phyloP scores from a whole-genome alignment of 352 stramenopile species.

The Phytophthora agathidicida region DNA sequence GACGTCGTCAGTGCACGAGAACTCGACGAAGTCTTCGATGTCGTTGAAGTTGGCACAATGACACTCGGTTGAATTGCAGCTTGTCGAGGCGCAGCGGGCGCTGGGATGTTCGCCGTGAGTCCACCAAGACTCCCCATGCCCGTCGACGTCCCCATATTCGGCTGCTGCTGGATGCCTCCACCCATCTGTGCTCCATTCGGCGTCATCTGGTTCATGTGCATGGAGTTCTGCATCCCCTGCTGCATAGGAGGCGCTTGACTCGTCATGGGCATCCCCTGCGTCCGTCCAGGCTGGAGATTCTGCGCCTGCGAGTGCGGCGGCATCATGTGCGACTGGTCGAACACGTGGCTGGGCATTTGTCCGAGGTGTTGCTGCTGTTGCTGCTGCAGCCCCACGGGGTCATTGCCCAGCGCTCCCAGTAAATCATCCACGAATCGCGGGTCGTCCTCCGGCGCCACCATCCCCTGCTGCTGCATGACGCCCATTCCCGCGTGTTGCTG shows the following conservation, averaged over 20 bases:
- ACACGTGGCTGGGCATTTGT: conserved; percentile 61
- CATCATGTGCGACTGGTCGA: conserved; percentile 68
- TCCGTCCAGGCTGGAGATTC: conserved; percentile 22
- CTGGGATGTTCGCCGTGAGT: conserved; percentile 11
- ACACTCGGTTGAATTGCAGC: conserved; percentile 32
- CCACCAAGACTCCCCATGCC: conserved; percentile 19
- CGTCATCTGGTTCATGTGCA: conserved; percentile 44
- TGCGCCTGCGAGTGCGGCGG: conserved; percentile 43
- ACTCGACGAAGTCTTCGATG: conserved; percentile 32
- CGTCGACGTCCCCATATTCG: conserved; percentile 1
- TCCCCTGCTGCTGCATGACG: conserved; percentile 53
- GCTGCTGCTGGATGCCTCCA: conserved; percentile 34
- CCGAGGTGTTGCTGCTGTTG: conserved; percentile 52
- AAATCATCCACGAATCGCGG: conserved; percentile 77
- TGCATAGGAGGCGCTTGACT: conserved; percentile 46
- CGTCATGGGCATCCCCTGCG: conserved; percentile 33
- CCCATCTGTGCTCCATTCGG: conserved; percentile 27
- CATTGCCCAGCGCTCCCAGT: conserved; percentile 60
- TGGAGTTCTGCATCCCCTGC: conserved; percentile 29
- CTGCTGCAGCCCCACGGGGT: conserved; percentile 60
- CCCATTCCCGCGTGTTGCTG: conserved; percentile 51
- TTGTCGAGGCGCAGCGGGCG: conserved; percentile 16
- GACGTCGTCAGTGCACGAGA: conserved; percentile 52
- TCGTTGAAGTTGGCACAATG: conserved; percentile 43
- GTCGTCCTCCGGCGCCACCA: conserved; percentile 69